phyloP scores from a whole-genome alignment of 1,284 basidiomycete genomes.

The Naganishia albida region DNA sequence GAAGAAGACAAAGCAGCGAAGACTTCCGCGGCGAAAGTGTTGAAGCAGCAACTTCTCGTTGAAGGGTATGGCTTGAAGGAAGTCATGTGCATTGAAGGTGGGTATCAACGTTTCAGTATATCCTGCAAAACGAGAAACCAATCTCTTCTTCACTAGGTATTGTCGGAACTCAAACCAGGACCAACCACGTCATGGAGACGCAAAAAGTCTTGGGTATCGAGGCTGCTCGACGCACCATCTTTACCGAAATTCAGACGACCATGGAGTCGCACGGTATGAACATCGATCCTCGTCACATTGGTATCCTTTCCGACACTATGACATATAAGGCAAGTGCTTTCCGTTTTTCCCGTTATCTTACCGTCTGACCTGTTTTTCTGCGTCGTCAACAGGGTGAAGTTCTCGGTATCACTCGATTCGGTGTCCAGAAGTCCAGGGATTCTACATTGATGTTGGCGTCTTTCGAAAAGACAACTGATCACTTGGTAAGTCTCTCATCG shows the following conservation, averaged over 20 bases:
- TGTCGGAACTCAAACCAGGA: conserved; percentile 85
- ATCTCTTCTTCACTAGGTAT: conserved; percentile 65
- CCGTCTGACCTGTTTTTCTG: conserved; percentile 7
- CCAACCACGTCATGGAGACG: conserved; percentile 98
- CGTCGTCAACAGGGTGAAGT: conserved; percentile 77
- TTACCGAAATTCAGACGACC: conserved; percentile 96
- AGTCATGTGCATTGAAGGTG: conserved; percentile 96
- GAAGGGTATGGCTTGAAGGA: conserved; percentile 97
- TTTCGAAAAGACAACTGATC: conserved; percentile 99
- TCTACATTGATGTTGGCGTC: conserved; percentile 98
- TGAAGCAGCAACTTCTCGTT: conserved; percentile 72
- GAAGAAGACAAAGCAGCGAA: conserved; percentile 66
- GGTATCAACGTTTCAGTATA: conserved; percentile 36
- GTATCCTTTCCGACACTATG: conserved; percentile 99
- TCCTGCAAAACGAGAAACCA: not conserved
- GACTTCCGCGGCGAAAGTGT: conserved; percentile 41
- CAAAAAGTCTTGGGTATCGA: conserved; percentile 94
- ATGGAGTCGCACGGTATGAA: conserved; percentile 98
- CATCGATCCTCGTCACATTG: conserved; percentile 98
- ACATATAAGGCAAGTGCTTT: conserved; percentile 75
- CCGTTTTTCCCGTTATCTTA: not conserved
- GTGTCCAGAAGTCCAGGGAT: conserved; percentile 99
- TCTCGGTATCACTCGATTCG: conserved; percentile 96
- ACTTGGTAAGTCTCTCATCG: conserved; percentile 60
- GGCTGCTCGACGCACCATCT: conserved; percentile 89